Base-by-base conservation (phyloP, 768 basidiomycete genomes). In the Kwoniella sp. region DNA sequence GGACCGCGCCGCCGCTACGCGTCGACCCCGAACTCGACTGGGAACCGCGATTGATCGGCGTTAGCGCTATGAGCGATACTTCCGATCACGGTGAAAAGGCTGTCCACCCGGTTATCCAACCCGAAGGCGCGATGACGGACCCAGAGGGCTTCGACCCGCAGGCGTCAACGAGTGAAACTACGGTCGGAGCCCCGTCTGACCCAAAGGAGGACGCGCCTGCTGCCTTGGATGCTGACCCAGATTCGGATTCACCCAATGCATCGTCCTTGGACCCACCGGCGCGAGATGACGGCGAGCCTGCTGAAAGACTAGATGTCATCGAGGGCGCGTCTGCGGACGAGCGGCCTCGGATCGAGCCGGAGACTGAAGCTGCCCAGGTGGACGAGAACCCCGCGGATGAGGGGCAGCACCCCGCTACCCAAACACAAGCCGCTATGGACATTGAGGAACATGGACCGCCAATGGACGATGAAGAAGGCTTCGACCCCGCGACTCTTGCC, bases 401-500 rank as follows among this genome's bases (percentile, higher is more conserved):
- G 5, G n/a, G n/a, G n/a, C n/a, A n/a, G n/a, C n/a, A n/a, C n/a
- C n/a, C n/a, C n/a, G 17, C 37, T 6, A 20, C 19, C 9, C 19
- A 17, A 9, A 20, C 19, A 22, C 19, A 19, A 14, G 37, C 9
- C 19, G 10, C 20, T 3, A 38, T 42, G 0, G 12, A 44, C 22
- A 9, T 36, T 2, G 42, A 40, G 22, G 40, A 52, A 5, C 50
- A 43, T 22, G 39, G 48, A 22, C 3, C 32, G 9, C 15, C 26
- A 36, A n/a, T 52, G 25, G 55, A 56, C 22, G 61, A 58, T 32
- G 56, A 46, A 23, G 56, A 60, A 32, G 59, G 56, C 2, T 62
- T 69, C 25, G 65, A 70, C 39, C 60, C 65, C 1, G 61, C 48
- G 5, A 70, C 62, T 40, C 47, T 67, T 3, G 68, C 63, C 3